Base-by-base conservation (phyloP, 164 flowering plant genomes). In the Cinnamomum chago region DNA sequence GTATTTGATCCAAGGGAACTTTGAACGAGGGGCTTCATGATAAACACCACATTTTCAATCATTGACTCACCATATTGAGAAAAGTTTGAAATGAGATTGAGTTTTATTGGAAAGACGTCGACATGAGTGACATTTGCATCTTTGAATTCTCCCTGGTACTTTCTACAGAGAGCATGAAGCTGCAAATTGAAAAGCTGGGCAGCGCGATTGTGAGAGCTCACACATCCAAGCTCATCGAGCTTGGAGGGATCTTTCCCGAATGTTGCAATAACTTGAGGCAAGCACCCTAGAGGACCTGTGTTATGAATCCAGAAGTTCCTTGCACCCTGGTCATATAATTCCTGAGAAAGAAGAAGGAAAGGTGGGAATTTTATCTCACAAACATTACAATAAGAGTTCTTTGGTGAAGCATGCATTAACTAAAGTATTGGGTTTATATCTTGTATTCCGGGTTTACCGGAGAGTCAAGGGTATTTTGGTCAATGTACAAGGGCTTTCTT, bases 271-370 rank as follows among this genome's bases (percentile, higher is more conserved):
- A 89, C 89, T 77, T 91, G 97, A 73, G 98, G 76, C 75, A 96
- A 87, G 86, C 98, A 92, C 58, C 98, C 99, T 2, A 92, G 86
- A 18, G 97, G 99, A 27, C 94, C 97, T 0, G 99, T 93, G 85
- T 94, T 96, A 71, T 96, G 99, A 76, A 96, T 86, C 99, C 99
- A 96, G 33, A 90, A 92, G 40, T 81, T 86, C 75, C 98, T 92
- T 10, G 88, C 98, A 62, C 97, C 98, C 82, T 84, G 81, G 2
- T 90, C 92, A 67, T 93, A 89, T 52, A 96, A 73, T 78, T 72
- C 86, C 98, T 95, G 80, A 22, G 52, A 52, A 67, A 40, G 11
- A 66, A 35, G 17, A 51, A 23, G 24, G 24, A 14, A 64, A 7
- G 28, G 17, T 11, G 33, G 67, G 24, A 40, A 40, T 9, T 40